Evolutionary conservation across 129 eudicot species (phyloP).

Genomic region (Flaveria linearis): DNA sequence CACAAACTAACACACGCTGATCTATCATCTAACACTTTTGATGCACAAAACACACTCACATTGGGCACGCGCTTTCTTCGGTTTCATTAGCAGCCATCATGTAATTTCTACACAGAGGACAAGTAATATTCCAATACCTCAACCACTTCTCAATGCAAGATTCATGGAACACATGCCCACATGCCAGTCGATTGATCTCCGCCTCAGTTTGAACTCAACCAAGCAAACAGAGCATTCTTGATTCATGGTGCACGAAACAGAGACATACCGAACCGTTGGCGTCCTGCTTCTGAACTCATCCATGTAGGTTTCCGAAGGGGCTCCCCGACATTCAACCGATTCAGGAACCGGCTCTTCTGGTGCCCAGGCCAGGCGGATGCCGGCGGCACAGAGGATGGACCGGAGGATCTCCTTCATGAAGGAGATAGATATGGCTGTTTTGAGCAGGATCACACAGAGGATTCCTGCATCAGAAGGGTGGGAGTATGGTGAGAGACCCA

Average conservation of each 20-base stretch:
- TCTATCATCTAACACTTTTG: too few relatives aligned
- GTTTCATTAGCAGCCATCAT: constrained; percentile 51
- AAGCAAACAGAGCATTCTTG: constrained; percentile 85
- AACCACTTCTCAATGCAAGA: constrained; percentile 79
- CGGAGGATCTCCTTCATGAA: constrained; percentile 55
- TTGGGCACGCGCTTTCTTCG: constrained; percentile 75
- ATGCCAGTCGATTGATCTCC: constrained; percentile 61
- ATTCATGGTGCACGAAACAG: constrained; percentile 35
- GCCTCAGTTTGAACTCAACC: constrained; percentile 60
- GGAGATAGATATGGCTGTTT: constrained; percentile 69
- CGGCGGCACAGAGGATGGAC: constrained; percentile 54
- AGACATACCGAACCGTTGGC: constrained; percentile 55
- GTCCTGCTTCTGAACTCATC: constrained; percentile 62
- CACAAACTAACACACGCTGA: too few relatives aligned
- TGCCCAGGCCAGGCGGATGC: constrained; percentile 50
- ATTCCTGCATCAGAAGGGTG: constrained; percentile 73
- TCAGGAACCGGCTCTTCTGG: constrained; percentile 47
- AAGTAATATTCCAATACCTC: constrained; percentile 65
- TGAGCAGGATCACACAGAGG: constrained; percentile 66
- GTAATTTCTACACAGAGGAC: constrained; percentile 75
- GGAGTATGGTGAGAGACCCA: constrained; percentile 80
- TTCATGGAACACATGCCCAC: constrained; percentile 81
- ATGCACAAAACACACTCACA: constrained; percentile 35
- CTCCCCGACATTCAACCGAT: constrained; percentile 40
- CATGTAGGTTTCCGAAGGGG: constrained; percentile 55